Evolutionary conservation across 2,329 filamentous ascomycete species (phyloP), one percentile per base, ranked within the genome.

Genomic region (Chaetoscypha palmicola): DNA sequence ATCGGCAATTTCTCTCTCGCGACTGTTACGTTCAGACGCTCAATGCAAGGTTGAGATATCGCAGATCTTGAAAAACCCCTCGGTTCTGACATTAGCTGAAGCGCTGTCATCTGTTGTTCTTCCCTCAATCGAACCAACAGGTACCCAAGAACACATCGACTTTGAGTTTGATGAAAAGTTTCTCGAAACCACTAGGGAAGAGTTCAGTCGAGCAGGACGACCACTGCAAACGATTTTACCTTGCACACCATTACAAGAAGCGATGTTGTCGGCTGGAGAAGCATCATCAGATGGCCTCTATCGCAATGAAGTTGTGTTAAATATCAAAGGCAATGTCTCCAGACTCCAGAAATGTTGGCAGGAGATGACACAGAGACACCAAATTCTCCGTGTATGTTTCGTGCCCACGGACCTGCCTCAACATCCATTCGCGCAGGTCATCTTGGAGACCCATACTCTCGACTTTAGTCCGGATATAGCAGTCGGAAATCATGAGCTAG

Each of bases 171-270:
- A 54, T 17, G 14, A 49, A 7, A 36, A 45, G 1, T 58, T 61
- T 36, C 7, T 49, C 12, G 11, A 32, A 10, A 49, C 45, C 5
- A 59, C 49, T 4, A 45, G 38, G 1, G 28, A 41, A 3, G 40
- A 23, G 2, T 61, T 62, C 40, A n/a, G 38, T 11, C 23, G 40
- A 10, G 38, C 34, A 20, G 49, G 58, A 17, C 51, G 62, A 3
- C 34, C 53, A 0, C 66, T 84, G 2, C 64, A 74, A 22, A 69
- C 67, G 1, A 70, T 94, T 7, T 65, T 90, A 4, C 89, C 89
- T 1, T 95, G 90, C 59, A 94, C 88, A 1, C 85, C 89, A 1
- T 67, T 96, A 0, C 90, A 96, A 61, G 85, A 94, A 66, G 84
- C 83, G 1, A 95, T 95, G 88, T 69, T 95, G 0, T 81, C 79